Percentiles rank a stretch among this genome's conserved stretches.
phyloP scores from a whole-genome alignment of 2,329 filamentous ascomycete species.

The Verticillium isaacii region DNA sequence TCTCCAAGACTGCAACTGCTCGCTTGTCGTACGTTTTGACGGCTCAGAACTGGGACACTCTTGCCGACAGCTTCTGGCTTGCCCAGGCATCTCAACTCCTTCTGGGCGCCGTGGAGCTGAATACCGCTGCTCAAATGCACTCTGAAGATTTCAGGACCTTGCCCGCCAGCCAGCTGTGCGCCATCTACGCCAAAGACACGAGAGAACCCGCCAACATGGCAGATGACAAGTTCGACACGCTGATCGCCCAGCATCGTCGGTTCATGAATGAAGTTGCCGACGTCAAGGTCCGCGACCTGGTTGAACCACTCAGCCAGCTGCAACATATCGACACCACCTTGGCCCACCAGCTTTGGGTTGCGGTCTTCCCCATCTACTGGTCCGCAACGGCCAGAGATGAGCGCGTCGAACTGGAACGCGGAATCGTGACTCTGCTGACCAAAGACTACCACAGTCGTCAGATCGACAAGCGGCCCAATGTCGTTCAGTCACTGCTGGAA shows the following conservation, averaged over 20 bases:
- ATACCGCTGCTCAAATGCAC: slow-evolving; percentile 71
- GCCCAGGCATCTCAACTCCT: slow-evolving; percentile 91
- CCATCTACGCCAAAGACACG: slow-evolving; percentile 66
- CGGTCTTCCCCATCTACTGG: slow-evolving; percentile 92
- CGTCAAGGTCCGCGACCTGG: slow-evolving; percentile 79
- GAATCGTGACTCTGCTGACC: slow-evolving; percentile 82
- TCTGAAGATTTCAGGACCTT: slow-evolving; percentile 78
- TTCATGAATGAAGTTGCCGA: slow-evolving; percentile 82
- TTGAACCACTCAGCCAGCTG: slow-evolving; percentile 86
- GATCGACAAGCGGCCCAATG: slow-evolving; percentile 91
- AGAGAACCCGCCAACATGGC: slow-evolving; percentile 63
- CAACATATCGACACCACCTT: slow-evolving; percentile 83
- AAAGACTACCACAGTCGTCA: slow-evolving; percentile 95
- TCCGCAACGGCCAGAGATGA: slow-evolving; percentile 83
- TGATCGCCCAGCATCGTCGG: slow-evolving; percentile 74
- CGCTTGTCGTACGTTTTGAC: slow-evolving; percentile 84
- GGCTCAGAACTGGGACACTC: slow-evolving; percentile 94
- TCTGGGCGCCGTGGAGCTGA: slow-evolving; percentile 85
- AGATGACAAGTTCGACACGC: slow-evolving; percentile 75
- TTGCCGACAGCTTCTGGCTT: slow-evolving; percentile 94
- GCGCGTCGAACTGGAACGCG: slow-evolving; percentile 82
- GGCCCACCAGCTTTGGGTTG: slow-evolving; percentile 85
- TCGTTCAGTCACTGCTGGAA: slow-evolving; percentile 86
- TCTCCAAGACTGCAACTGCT: slow-evolving; percentile 87
- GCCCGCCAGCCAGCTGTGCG: slow-evolving; percentile 68